Evolutionary conservation across 2,329 filamentous ascomycete genomes (phyloP), one percentile per base, ranked within the genome.

Genomic region (Calcarisporium arbuscula): DNA sequence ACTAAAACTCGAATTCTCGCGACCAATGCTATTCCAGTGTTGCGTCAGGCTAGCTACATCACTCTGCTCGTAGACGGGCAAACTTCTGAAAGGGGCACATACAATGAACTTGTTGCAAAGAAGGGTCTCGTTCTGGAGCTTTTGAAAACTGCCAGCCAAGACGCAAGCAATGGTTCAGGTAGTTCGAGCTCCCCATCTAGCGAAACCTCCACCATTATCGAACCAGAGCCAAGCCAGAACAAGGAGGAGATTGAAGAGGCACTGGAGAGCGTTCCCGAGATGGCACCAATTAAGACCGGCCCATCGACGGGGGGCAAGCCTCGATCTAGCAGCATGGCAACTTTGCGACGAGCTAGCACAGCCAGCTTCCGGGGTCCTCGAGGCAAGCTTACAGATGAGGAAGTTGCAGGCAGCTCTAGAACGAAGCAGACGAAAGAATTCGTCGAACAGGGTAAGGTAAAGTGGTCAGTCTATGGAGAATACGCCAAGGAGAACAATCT

Each of bases 401-500:
- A 90, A 61, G 79, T 85, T 34, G 77, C 75, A 4, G 72, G 67
- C 30, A 65, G 77, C 35, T 67, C 82, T 51, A 90, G 86, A 63
- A 88, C 84, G 28, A 86, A 81, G 54, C 89, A 95, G 60, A 73
- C 71, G 37, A 94, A 95, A 61, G 92, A 98, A 58, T 82, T 83
- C 46, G 74, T 78, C 3, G 88, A 98, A 58, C 88, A 98, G 63
- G 92, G 92, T 52, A 95, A 96, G 58, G 92, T 98, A 48, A 96
- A 95, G 61, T 96, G 92, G 89, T 51, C 53, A 49, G 90, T 98
- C 19, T 98, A 98, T 54, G 68, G 71, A 14, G 89, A 95, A 61
- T 98, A 98, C 52, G 94, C 92, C 37, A 95, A 87, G 63, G 87
- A 87, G 39, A 95, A 86, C 67, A 95, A 96, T 57, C 61, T 95